Evolutionary conservation across 495 filamentous ascomycete species (phyloP), one percentile per base, ranked within the genome.

Genomic region (Hypoxylon intermedium): DNA sequence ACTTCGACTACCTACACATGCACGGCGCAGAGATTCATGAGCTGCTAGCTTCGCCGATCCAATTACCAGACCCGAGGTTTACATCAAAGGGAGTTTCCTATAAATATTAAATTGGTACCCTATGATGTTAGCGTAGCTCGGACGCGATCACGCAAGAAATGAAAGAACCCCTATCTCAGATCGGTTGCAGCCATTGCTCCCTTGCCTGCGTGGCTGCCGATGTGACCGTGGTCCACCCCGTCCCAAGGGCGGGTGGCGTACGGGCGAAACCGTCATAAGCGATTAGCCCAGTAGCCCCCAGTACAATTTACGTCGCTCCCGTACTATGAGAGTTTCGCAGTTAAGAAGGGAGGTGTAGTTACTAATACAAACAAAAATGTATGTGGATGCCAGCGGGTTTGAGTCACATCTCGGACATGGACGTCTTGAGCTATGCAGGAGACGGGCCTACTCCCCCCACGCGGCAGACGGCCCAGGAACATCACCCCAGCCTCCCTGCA

Each of bases 71-170:
- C n/a, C 34, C n/a, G 34, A 37, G 3, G 34, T 37, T 13, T n/a
- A n/a, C 13, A 37, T 37, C 34, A 13, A 19, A 40, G 41, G 34
- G 24, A 20, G 33, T 26, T 34, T 33, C 41, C 41, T 15, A 19
- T 19, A 47, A 51, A 43, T 19, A 50, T 43, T 45, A 30, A 44
- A 21, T 62, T 31, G 37, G 30, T 33, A 47, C 41, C 43, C 48
- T n/a, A 21, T 23, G 31, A 37, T 28, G 33, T n/a, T 31, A 9
- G 7, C n/a, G 16, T 19, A 13, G 18, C 26, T 53, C 48, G 41
- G 49, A 54, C 19, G 36, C 43, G 40, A 58, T 58, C 60, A 64
- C 48, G 60, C 60, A 64, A 64, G 54, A 51, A 58, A 53, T 33
- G 48, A 34, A 63, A 41, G 13, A 43, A 53, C 54, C 48, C 46